phyloP scores from a whole-genome alignment of 768 basidiomycete genomes.

The Boletus subcaerulescens region DNA sequence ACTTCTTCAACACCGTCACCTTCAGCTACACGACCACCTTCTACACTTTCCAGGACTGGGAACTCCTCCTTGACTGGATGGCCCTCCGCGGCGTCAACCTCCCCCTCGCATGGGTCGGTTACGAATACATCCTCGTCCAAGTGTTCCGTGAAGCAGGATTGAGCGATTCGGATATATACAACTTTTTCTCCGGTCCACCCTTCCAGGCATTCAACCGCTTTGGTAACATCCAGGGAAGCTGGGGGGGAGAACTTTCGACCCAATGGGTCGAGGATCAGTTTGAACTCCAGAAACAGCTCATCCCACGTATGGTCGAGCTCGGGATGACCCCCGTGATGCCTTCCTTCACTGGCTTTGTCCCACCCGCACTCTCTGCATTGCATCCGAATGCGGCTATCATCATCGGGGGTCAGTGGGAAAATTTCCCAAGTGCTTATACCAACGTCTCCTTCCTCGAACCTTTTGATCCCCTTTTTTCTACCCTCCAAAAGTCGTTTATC shows the following conservation, averaged over 20 bases:
- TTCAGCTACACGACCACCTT: conserved; percentile 41
- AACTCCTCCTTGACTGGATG: conserved; percentile 41
- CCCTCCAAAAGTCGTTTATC: conserved; percentile 39
- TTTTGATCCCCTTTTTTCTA: conserved; percentile 36
- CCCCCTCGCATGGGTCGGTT: conserved; percentile 41
- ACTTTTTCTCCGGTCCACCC: conserved; percentile 38
- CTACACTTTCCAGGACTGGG: conserved; percentile 40
- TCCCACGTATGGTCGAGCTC: conserved; percentile 39
- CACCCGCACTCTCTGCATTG: conserved; percentile 26
- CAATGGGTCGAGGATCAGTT: conserved; percentile 40
- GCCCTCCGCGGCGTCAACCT: conserved; percentile 40
- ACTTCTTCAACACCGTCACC: conserved; percentile 43
- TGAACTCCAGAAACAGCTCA: conserved; percentile 34
- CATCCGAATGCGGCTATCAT: conserved; percentile 37
- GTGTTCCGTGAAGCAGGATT: conserved; percentile 39
- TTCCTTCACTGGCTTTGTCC: conserved; percentile 42
- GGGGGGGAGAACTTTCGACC: conserved; percentile 35
- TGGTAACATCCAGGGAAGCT: conserved; percentile 42
- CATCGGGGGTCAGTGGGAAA: conserved; percentile 35
- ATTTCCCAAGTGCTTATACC: conserved; percentile 32
- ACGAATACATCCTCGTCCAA: conserved; percentile 37
- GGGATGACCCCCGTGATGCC: conserved; percentile 44
- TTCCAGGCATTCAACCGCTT: conserved; percentile 44
- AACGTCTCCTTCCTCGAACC: conserved; percentile 42
- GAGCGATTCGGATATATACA: conserved; percentile 32